phyloP scores from a whole-genome alignment of 768 basidiomycete genomes.

The Termitomyces sp. region DNA sequence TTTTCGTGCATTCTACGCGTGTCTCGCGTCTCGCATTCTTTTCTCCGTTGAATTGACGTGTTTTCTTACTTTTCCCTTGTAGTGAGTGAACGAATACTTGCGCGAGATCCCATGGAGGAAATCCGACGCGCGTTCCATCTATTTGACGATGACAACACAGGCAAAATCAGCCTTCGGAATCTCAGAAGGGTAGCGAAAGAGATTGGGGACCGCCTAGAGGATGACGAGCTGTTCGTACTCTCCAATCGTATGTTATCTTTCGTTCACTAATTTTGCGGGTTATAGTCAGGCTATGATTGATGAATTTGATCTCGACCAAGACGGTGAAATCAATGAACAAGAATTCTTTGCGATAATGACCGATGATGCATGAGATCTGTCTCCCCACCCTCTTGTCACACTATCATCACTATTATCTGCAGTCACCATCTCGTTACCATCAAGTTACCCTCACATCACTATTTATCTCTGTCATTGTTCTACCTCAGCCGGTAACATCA shows the following conservation, averaged over 20 bases:
- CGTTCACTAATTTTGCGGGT: background rate
- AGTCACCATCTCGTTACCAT: conserved; percentile 4
- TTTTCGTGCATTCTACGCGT: background rate
- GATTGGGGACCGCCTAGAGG: conserved; percentile 90
- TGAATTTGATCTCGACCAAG: conserved; percentile 98
- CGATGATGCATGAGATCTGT: conserved; percentile 60
- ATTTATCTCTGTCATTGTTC: conserved; percentile 6
- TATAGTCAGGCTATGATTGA: conserved; percentile 99
- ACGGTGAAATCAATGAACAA: conserved; percentile 94
- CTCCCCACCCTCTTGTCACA: background rate
- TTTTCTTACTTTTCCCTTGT: conserved; percentile 11
- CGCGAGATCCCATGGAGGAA: conserved; percentile 95
- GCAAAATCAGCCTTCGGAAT: conserved; percentile 89
- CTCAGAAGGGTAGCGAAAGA: conserved; percentile 93
- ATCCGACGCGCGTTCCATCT: conserved; percentile 93
- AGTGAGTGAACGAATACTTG: conserved; percentile 95
- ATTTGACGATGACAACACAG: conserved; percentile 94
- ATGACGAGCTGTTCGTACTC: conserved; percentile 86
- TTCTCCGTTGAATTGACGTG: conserved; percentile 1
- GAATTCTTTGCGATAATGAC: conserved; percentile 98
- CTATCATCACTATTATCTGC: background rate
- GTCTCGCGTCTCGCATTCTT: background rate
- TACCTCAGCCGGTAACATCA: conserved; percentile 2
- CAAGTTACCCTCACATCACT: conserved; percentile 7
- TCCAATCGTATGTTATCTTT: background rate